A percentile compares a stretch with the other conserved stretches of the same genome.
These are phyloP conservation scores for Penicillium odoratum DNA, from an alignment of 495 filamentous ascomycete genomes.

Conservation along the genomic window DNA sequence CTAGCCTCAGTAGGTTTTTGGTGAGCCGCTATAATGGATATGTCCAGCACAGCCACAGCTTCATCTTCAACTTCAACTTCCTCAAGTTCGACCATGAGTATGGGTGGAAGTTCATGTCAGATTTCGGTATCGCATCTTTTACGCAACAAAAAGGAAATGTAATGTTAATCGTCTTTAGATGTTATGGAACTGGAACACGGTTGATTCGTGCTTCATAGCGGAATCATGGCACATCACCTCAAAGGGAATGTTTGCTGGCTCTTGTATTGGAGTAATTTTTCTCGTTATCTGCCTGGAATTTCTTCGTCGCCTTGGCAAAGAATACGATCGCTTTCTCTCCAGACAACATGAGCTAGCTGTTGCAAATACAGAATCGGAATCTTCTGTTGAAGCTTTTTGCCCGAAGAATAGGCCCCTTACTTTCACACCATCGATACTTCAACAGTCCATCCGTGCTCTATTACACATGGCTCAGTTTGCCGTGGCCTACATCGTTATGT, in stretches of 20 bases:
- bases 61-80: background rate
- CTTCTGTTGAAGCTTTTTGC: background rate
- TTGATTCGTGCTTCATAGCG: background rate
- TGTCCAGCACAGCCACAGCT: background rate
- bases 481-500: background rate
- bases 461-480: background rate
- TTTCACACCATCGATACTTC: background rate
- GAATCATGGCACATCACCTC: slow-evolving; percentile 1
- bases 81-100: background rate
- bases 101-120: background rate
- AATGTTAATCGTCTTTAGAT: background rate
- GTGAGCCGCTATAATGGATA: background rate
- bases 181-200: background rate
- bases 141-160: too few relatives aligned
- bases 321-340: background rate
- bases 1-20: too few relatives aligned
- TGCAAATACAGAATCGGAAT: background rate
- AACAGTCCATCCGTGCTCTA: background rate
- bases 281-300: background rate
- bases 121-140: background rate
- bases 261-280: background rate
- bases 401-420: background rate
- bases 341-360: background rate
- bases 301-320: background rate
- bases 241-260: background rate